A percentile compares a stretch with the other conserved stretches of the same genome.
phyloP scores from a whole-genome alignment of 345 rosid species.

The Syzygium grande region DNA sequence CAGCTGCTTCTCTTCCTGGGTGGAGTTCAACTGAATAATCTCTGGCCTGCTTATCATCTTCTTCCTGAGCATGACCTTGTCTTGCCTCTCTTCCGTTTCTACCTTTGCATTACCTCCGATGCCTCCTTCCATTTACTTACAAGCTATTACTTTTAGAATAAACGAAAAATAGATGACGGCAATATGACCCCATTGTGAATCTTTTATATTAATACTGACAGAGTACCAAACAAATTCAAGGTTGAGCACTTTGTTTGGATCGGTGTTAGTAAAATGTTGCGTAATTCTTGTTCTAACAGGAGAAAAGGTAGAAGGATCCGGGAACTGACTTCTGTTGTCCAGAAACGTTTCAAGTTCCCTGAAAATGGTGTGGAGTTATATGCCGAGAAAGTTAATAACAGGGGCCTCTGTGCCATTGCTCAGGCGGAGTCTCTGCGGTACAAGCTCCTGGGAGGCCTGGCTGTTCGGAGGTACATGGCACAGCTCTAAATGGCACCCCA shows the following conservation, averaged over 20 bases:
- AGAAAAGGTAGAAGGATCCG: constrained; percentile 13
- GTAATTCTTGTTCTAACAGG: background rate
- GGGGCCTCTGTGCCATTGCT: constrained; percentile 19
- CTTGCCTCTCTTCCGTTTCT: background rate
- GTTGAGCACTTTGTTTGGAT: background rate
- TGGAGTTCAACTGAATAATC: background rate
- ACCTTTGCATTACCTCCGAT: background rate
- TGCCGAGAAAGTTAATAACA: constrained; percentile 16
- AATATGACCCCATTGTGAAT: background rate
- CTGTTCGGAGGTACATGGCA: constrained; percentile 8
- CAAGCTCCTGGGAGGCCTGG: constrained; percentile 17
- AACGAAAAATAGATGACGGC: too few relatives aligned
- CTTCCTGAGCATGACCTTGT: background rate
- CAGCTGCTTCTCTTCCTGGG: background rate
- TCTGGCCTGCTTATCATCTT: background rate
- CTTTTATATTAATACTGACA: background rate
- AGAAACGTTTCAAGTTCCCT: constrained; percentile 12
- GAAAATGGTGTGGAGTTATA: constrained; percentile 16
- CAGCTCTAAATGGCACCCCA: background rate
- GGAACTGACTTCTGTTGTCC: constrained; percentile 15
- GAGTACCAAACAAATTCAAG: background rate
- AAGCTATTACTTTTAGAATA: background rate
- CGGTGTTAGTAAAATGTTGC: background rate
- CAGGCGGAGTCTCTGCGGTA: constrained; percentile 18
- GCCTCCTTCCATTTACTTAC: background rate